A percentile compares a stretch with the other conserved stretches of the same genome.
These are phyloP conservation scores for Didymosphaeria variabile DNA, from an alignment of 2,329 filamentous ascomycete species.

Conservation along the genomic window DNA sequence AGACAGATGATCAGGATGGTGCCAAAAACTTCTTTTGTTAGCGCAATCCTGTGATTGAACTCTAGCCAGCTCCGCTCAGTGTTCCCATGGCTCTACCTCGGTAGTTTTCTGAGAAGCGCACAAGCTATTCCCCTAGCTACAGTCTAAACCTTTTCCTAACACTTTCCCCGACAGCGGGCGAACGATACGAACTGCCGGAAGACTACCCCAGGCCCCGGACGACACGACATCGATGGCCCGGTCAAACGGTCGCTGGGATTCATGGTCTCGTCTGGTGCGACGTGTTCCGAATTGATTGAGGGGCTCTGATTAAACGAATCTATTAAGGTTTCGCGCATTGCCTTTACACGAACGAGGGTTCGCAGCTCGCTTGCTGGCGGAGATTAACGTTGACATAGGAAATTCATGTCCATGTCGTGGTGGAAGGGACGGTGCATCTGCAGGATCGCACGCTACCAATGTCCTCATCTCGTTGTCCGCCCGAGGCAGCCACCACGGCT, in stretches of 20 bases:
- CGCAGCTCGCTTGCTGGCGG: constrained; percentile 6
- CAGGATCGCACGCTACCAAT: neutral
- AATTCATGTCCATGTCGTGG: neutral
- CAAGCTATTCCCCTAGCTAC: neutral
- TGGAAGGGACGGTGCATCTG: constrained; percentile 9
- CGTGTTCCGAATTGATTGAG: constrained; percentile 8
- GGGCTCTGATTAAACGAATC: neutral
- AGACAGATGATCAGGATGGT: neutral
- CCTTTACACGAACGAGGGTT: constrained; percentile 11
- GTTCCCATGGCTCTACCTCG: neutral
- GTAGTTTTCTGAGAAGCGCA: neutral
- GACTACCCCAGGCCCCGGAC: constrained; percentile 5
- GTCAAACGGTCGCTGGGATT: constrained; percentile 14
- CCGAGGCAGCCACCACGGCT: neutral
- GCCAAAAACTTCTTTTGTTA: neutral
- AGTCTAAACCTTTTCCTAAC: neutral
- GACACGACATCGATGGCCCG: constrained; percentile 6
- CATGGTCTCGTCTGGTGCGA: neutral
- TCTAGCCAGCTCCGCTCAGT: neutral
- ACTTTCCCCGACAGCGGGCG: neutral
- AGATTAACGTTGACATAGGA: neutral
- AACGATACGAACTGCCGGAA: constrained; percentile 10
- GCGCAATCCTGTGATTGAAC: neutral
- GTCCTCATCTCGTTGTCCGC: neutral
- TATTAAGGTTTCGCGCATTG: neutral